These are phyloP conservation scores for Lactarius sanguifluus DNA, from an alignment of 768 basidiomycete species.

Conservation along the genomic window DNA sequence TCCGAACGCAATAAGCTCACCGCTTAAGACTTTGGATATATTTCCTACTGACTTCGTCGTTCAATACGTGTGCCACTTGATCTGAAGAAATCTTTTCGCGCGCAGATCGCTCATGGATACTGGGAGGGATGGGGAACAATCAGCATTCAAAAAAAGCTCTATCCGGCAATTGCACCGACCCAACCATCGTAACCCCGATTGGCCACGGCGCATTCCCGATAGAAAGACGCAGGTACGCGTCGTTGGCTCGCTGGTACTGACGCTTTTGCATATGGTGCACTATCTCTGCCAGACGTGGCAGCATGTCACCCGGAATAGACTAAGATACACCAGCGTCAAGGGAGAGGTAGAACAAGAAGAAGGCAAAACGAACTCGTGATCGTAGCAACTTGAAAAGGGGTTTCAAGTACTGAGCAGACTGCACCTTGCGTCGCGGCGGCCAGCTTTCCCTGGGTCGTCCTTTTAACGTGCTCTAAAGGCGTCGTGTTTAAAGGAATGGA, in stretches of 20 bases:
- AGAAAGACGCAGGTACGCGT: constrained; percentile 92
- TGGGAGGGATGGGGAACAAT: constrained; percentile 33
- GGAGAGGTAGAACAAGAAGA: not conserved
- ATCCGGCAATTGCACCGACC: constrained; percentile 50
- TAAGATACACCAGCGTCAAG: constrained; percentile 32
- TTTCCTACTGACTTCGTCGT: constrained; percentile 98
- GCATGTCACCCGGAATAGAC: constrained; percentile 82
- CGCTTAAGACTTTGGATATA: constrained; percentile 97
- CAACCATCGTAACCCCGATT: constrained; percentile 99
- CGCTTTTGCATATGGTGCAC: constrained; percentile 96
- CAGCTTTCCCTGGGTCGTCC: constrained; percentile 86
- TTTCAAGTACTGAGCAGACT: constrained; percentile 95
- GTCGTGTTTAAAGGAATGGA: constrained; percentile 9
- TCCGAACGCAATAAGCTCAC: constrained; percentile 43
- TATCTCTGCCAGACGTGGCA: constrained; percentile 86
- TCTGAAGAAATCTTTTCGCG: constrained; percentile 97
- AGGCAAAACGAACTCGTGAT: constrained; percentile 66
- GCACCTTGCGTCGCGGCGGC: constrained; percentile 94
- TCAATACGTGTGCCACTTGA: constrained; percentile 96
- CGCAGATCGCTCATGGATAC: constrained; percentile 97
- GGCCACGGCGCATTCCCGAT: constrained; percentile 99
- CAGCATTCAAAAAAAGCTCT: not conserved
- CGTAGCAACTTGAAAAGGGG: constrained; percentile 91
- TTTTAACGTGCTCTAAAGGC: constrained; percentile 73
- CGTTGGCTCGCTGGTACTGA: constrained; percentile 94